Base-by-base conservation (phyloP, 75 land plant species). In the Ceratopteris richardii region DNA sequence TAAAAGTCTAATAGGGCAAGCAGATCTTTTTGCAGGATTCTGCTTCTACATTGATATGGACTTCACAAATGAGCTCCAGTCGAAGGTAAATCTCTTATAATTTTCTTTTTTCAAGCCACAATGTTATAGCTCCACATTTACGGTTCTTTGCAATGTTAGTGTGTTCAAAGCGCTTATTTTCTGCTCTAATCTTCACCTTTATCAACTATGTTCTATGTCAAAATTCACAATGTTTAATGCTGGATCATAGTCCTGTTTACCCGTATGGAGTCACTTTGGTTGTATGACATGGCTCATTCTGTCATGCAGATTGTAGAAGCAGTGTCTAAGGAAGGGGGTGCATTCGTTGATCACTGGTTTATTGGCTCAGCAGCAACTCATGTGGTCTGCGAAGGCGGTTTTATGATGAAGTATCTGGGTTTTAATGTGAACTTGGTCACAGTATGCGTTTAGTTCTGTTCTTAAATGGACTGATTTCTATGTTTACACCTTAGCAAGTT, bases 321-420 rank as follows among this genome's bases (percentile, higher is more conserved):
- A 30, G 76, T 77, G 57, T 21, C 60, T 31, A 63, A 57, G 47
- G 86, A 70, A 69, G 97, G 94, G 39, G 94, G 88, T 27, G 77
- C 66, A 2, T 54, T 66, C 60, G 29, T 84, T 20, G 87, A 88
- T 42, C 41, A 74, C 42, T 91, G 93, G 97, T 84, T 72, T 66
- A 74, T 77, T 65, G 85, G 88, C 31, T 82, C 75, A 53, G 51
- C 54, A 65, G 83, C 85, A 20, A 87, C 69, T 55, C 65, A 84
- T 80, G 82, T 91, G 18, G 86, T 91, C 13, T 91, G 97, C 69
- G 97, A 91, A 64, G 79, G 74, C 27, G 61, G 71, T 57, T 75
- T 81, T 27, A 65, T 84, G 39, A 71, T 70, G 26, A 81, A 64
- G 66, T 91, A 84, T 59, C 69, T 84, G 60, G 97, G 88, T 1